Evolutionary conservation across 2,329 filamentous ascomycete genomes (phyloP).

Genomic region (Dothiorella sarmentorum): DNA sequence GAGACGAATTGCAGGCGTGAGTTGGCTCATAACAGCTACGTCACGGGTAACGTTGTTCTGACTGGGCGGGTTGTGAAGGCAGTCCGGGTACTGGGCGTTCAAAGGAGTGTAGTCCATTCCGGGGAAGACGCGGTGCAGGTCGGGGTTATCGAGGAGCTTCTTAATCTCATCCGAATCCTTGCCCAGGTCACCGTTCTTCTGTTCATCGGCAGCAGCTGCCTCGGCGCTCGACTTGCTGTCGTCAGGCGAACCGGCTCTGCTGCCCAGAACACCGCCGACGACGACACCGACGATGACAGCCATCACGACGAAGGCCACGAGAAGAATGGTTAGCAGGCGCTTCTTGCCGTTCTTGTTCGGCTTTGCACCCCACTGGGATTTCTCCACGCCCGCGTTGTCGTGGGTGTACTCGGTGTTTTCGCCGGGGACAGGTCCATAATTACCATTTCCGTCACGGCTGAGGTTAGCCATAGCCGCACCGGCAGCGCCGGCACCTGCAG

Average conservation of each 20-base stretch:
- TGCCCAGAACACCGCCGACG: conserved; percentile 66
- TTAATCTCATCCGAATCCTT: conserved; percentile 77
- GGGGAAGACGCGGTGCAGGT: conserved; percentile 89
- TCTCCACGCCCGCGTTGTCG: conserved; percentile 47
- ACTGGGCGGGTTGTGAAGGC: conserved; percentile 70
- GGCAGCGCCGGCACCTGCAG: conserved; percentile 40
- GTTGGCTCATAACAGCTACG: conserved; percentile 81
- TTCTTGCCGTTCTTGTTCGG: conserved; percentile 62
- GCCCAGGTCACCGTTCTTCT: conserved; percentile 65
- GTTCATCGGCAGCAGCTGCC: conserved; percentile 51
- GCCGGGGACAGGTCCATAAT: conserved; percentile 57
- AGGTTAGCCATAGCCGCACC: conserved; percentile 23
- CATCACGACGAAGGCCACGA: conserved; percentile 63
- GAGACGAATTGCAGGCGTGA: conserved; percentile 82
- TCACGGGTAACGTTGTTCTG: conserved; percentile 95
- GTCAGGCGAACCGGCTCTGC: conserved; percentile 40
- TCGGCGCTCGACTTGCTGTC: conserved; percentile 25
- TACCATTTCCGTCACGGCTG: conserved; percentile 38
- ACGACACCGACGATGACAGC: conserved; percentile 71
- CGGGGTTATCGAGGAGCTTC: conserved; percentile 70
- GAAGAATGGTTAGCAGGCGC: conserved; percentile 66
- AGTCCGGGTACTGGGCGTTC: conserved; percentile 86
- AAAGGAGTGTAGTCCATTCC: conserved; percentile 94
- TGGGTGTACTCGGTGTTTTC: conserved; percentile 23
- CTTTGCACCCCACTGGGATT: conserved; percentile 61